These are phyloP conservation scores for Cephaloascus albidus DNA, from an alignment of 805 yeast genomes.

Conservation along the genomic window DNA sequence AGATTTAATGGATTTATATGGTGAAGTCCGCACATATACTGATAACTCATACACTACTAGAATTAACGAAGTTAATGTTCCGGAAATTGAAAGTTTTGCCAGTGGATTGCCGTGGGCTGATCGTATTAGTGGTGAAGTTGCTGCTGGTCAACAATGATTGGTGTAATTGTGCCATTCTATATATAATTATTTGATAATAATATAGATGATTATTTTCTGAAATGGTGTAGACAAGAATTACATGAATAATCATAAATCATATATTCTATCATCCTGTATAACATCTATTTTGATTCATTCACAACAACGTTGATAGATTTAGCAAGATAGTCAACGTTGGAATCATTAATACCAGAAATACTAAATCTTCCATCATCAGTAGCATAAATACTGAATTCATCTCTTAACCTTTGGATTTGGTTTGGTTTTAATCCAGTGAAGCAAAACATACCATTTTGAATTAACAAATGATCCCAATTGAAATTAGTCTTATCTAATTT, in stretches of 20 bases:
- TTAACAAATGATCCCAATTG: slow-evolving; percentile 78
- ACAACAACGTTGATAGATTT: slow-evolving; percentile 47
- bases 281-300: slow-evolving; percentile 1
- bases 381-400: slow-evolving; percentile 70
- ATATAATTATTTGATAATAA: no score
- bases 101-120: background rate
- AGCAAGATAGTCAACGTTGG: slow-evolving; percentile 70
- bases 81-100: background rate
- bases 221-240: no score
- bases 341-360: slow-evolving; percentile 77
- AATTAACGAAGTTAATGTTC: no score
- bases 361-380: slow-evolving; percentile 89
- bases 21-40: slow-evolving; percentile 25
- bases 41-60: slow-evolving; percentile 35
- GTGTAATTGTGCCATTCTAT: no score
- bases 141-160: no score
- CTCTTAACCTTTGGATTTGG: slow-evolving; percentile 64
- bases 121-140: no score
- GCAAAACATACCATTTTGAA: slow-evolving; percentile 96
- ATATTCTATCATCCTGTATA: no score
- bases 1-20: slow-evolving; percentile 20
- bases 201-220: no score
- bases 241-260: background rate
- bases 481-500: slow-evolving; percentile 53
- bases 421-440: slow-evolving; percentile 71